Evolutionary conservation across 306 rosid species (phyloP).

Genomic region (Fragaria iinumae): DNA sequence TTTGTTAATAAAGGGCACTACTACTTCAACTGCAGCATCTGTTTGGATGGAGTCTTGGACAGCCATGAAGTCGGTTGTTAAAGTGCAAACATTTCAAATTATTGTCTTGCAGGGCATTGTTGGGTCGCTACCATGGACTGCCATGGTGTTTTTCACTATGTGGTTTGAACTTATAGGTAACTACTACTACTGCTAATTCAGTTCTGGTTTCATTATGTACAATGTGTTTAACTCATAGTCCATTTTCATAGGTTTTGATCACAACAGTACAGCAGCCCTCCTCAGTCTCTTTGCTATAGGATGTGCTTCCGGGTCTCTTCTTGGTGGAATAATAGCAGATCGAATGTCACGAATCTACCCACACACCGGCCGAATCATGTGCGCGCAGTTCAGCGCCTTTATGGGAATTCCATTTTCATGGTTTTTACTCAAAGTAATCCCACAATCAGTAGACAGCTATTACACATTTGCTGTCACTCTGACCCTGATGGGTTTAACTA

Average conservation of each 20-base stretch:
- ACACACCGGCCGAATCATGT: conserved; percentile 81
- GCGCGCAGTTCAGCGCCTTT: conserved; percentile 91
- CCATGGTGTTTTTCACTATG: conserved; percentile 99
- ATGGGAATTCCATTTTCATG: conserved; percentile 96
- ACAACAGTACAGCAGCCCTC: conserved; percentile 72
- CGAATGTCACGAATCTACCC: conserved; percentile 59
- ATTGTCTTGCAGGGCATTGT: conserved; percentile 88
- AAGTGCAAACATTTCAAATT: conserved; percentile 81
- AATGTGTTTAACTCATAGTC: not conserved
- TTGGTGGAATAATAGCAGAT: conserved; percentile 86
- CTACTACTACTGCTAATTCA: conserved; percentile 19
- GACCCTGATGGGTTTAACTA: conserved; percentile 80
- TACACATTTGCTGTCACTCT: conserved; percentile 66
- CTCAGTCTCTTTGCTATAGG: conserved; percentile 84
- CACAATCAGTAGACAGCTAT: conserved; percentile 77
- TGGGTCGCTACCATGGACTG: conserved; percentile 99
- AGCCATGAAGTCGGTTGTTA: conserved; percentile 72
- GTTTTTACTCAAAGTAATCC: conserved; percentile 70
- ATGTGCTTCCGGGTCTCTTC: conserved; percentile 73
- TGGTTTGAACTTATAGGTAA: conserved; percentile 95
- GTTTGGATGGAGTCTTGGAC: conserved; percentile 75
- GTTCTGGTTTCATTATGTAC: not conserved
- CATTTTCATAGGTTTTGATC: conserved; percentile 69
- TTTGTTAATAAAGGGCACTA: conserved; percentile 38
- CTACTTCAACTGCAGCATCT: conserved; percentile 48